phyloP scores from a whole-genome alignment of 2,329 filamentous ascomycete genomes.

The Pestalotiopsis sp. region DNA sequence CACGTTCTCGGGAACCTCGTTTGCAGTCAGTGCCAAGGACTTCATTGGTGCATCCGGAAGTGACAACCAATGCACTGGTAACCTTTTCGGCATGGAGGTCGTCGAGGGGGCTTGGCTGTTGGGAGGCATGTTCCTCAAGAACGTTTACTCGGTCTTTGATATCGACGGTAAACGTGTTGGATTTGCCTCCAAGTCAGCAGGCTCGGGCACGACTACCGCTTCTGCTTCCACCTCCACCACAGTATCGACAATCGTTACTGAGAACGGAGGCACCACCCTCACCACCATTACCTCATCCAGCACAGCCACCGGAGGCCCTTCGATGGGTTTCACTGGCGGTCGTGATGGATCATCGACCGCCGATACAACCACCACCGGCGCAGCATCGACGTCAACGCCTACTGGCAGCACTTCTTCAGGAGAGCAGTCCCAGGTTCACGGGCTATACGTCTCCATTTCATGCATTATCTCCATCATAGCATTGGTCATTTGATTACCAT shows the following conservation, averaged over 20 bases:
- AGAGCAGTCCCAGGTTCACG: constrained; percentile 21
- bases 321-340: constrained; percentile 34
- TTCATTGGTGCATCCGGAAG: constrained; percentile 60
- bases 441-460: constrained; percentile 20
- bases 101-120: constrained; percentile 75
- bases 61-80: constrained; percentile 64
- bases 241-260: constrained; percentile 21
- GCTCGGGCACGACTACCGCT: constrained; percentile 14
- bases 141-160: constrained; percentile 87
- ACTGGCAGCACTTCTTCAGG: constrained; percentile 22
- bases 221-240: constrained; percentile 15
- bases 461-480: constrained; percentile 23
- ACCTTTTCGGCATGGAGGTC: constrained; percentile 73
- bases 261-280: constrained; percentile 14
- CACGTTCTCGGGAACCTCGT: constrained; percentile 68
- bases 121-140: constrained; percentile 85
- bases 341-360: constrained; percentile 36
- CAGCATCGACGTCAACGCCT: constrained; percentile 15
- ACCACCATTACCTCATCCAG: constrained; percentile 16
- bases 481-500: constrained; percentile 22
- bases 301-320: constrained; percentile 20
- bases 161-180: constrained; percentile 65
- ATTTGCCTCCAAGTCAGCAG: constrained; percentile 37
- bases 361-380: constrained; percentile 20
- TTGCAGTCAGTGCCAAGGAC: constrained; percentile 69